Percentiles rank a stretch among this genome's conserved stretches.
phyloP scores from a whole-genome alignment of 73 alveolate species.

The Paramecium octaurelia region DNA sequence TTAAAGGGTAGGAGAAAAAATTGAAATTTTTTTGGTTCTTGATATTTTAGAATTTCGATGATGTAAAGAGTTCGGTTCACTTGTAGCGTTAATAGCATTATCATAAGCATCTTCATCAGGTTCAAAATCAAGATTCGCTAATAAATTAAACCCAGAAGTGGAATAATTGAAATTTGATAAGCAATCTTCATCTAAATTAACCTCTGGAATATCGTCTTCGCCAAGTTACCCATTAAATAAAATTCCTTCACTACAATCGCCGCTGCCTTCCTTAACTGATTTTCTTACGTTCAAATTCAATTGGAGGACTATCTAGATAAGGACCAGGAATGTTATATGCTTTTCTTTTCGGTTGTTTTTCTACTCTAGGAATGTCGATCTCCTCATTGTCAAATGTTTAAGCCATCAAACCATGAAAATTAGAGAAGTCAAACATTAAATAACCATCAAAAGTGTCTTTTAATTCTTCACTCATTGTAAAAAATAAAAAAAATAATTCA shows the following conservation, averaged over 20 bases:
- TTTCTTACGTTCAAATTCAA: not conserved
- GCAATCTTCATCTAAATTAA: constrained; percentile 1
- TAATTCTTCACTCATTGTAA: not conserved
- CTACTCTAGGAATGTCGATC: not conserved
- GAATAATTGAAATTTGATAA: constrained; percentile 29
- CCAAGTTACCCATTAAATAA: not conserved
- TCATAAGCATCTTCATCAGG: constrained; percentile 39
- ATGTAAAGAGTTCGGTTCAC: not conserved
- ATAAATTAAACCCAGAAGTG: not conserved
- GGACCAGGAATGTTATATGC: constrained; percentile 30
- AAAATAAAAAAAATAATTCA: not conserved
- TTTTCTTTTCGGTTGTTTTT: constrained; percentile 1
- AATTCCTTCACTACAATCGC: constrained; percentile 29
- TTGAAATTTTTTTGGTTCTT: not conserved
- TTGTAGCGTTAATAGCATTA: not conserved
- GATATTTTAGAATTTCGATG: constrained; percentile 5
- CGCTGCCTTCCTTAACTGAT: not conserved
- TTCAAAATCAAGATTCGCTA: not conserved
- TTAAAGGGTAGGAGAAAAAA: not conserved
- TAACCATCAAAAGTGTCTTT: constrained; percentile 9
- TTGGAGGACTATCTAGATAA: constrained; percentile 21
- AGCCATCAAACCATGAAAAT: constrained; percentile 18
- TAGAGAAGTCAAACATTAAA: constrained; percentile 8
- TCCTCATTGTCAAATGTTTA: not conserved
- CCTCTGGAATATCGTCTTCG: constrained; percentile 30